Base-by-base conservation (phyloP, 257 asterid genomes). In the Nicotiana knightiana region DNA sequence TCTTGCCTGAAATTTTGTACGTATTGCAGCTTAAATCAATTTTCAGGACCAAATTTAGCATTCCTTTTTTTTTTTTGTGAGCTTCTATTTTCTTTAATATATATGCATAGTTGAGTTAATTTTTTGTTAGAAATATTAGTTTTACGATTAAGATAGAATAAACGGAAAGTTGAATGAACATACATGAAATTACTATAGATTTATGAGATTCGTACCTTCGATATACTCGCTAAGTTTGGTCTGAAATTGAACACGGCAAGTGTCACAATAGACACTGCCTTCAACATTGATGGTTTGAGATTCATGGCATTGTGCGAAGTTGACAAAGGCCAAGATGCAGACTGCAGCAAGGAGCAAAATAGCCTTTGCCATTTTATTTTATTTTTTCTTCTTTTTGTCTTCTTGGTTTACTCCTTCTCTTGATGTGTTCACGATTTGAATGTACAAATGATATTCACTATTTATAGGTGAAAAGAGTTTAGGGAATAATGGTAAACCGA, bases 271-370 rank as follows among this genome's bases (percentile, higher is more conserved):
- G 63, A 81, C 79, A n/a, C 37, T 16, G 15, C 84, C 84, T 67
- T 81, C 65, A 13, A 81, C 81, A 21, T 55, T 57, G 81, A 81
- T 21, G 64, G 9, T 5, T 4, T 18, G 26, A 26, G 37, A 6
- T 0, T 63, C 58, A 12, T 68, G 68, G 43, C 71, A 37, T 39
- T 55, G 46, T 35, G 80, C 62, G 9, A 67, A 67, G 71, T 62
- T 70, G 84, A 71, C 81, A 70, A 81, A 54, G 79, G 84, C 81
- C 84, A 81, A 81, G 66, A 81, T 53, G 71, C 84, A 81, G 2
- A 81, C 28, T 30, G 79, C 67, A 17, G 84, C 55, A 58, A 67
- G 39, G 80, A 70, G 33, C 4, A 76, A 43, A 8, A 32, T 28
- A 53, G 67, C 80, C 84, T 70, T 81, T 67, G 67, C 84, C 84